phyloP scores from a whole-genome alignment of 2,329 filamentous ascomycete species.

The Blastomyces percursus region DNA sequence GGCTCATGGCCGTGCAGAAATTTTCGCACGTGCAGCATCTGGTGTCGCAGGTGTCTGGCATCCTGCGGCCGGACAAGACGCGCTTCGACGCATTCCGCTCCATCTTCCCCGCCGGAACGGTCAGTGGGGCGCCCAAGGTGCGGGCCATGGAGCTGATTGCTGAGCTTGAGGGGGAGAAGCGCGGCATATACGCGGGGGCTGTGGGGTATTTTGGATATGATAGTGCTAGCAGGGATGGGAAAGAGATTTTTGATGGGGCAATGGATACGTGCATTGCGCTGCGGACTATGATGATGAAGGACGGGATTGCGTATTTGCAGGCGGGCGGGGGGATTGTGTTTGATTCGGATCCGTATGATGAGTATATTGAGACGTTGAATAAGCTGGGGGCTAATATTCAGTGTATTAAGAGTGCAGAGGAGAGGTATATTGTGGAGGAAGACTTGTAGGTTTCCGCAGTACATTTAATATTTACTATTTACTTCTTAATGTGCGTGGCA shows the following conservation, averaged over 20 bases:
- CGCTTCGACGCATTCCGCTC: constrained; percentile 92
- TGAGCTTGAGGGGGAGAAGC: constrained; percentile 85
- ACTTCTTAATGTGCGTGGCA: not conserved
- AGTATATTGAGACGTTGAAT: constrained; percentile 95
- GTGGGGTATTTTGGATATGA: constrained; percentile 95
- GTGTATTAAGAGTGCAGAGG: constrained; percentile 75
- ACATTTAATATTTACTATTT: not conserved
- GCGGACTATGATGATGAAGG: constrained; percentile 89
- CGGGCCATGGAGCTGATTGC: constrained; percentile 95
- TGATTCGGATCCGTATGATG: constrained; percentile 80
- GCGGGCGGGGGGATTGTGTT: constrained; percentile 81
- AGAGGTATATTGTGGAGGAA: constrained; percentile 44
- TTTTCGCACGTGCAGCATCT: constrained; percentile 98
- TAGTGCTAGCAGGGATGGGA: constrained; percentile 54
- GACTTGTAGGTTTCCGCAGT: not conserved
- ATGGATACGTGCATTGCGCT: constrained; percentile 84
- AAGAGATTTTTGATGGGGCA: constrained; percentile 57
- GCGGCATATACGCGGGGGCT: constrained; percentile 88
- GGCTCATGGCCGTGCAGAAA: constrained; percentile 84
- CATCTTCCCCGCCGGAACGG: constrained; percentile 94
- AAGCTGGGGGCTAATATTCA: constrained; percentile 85
- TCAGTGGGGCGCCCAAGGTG: constrained; percentile 91
- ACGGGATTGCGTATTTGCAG: constrained; percentile 84
- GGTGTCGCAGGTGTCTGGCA: constrained; percentile 86
- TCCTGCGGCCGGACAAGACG: constrained; percentile 71